Conservation (phyloP, 139 green algal species). For the Pycnococcus provasolii region DNA sequence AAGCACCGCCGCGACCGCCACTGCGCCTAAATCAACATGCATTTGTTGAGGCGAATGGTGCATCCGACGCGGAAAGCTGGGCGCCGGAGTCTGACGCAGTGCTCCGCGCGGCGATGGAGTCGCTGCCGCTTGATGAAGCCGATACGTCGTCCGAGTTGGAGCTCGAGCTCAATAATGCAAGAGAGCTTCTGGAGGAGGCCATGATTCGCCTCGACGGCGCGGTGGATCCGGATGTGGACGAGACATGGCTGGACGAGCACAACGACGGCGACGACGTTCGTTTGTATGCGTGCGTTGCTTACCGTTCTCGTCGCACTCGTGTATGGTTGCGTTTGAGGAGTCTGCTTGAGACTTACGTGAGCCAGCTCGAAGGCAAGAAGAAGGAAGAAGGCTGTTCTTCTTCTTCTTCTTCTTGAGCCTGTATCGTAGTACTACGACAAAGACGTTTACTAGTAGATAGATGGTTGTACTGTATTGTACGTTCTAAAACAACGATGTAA, state of each 20-base stretch:
- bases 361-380: neutral
- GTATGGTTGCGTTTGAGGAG: neutral
- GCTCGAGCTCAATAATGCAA: neutral
- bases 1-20: neutral
- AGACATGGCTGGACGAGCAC: neutral
- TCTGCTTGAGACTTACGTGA: neutral
- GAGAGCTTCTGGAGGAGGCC: neutral
- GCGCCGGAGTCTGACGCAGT: neutral
- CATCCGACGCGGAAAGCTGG: neutral
- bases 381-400: too few relatives aligned
- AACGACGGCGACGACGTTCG: neutral
- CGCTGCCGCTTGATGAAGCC: neutral
- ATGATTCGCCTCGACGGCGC: neutral
- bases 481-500: too few relatives aligned
- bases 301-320: neutral
- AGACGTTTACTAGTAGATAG: too few relatives aligned
- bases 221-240: neutral
- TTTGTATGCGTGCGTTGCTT: neutral
- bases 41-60: neutral
- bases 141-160: neutral
- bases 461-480: too few relatives aligned
- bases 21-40: neutral
- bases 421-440: too few relatives aligned
- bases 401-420: too few relatives aligned
- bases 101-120: neutral